These are phyloP conservation scores for Cyberlindnera xylosilytica DNA, from an alignment of 805 yeast species.

Conservation along the genomic window DNA sequence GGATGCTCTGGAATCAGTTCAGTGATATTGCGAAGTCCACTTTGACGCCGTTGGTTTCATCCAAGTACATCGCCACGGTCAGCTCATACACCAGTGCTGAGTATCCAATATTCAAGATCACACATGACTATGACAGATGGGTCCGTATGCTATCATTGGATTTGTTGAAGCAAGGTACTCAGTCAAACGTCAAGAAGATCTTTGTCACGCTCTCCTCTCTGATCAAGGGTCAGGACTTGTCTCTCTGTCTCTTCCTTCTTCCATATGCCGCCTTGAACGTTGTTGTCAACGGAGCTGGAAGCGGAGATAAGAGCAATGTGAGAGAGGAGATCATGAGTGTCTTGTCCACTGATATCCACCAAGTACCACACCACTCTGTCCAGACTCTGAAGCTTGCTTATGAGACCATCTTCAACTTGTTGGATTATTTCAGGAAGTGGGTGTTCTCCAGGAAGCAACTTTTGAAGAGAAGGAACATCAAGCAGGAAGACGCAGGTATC, in stretches of 20 bases:
- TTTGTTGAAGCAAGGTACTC: constrained; percentile 43
- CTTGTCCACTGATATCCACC: constrained; percentile 44
- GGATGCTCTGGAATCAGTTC: constrained; percentile 56
- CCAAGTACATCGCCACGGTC: constrained; percentile 59
- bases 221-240: constrained; percentile 65
- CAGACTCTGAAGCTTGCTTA: constrained; percentile 65
- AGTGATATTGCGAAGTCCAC: constrained; percentile 68
- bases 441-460: constrained; percentile 24
- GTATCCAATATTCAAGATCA: constrained; percentile 64
- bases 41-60: constrained; percentile 67
- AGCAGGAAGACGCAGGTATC: constrained; percentile 30
- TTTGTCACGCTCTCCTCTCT: constrained; percentile 62
- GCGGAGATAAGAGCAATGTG: constrained; percentile 40
- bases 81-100: constrained; percentile 40
- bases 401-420: constrained; percentile 69
- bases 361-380: constrained; percentile 47
- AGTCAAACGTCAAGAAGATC: constrained; percentile 35
- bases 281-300: constrained; percentile 44
- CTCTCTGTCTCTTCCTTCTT: constrained; percentile 65
- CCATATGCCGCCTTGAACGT: constrained; percentile 74
- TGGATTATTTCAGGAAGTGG: constrained; percentile 88
- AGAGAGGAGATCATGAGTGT: constrained; percentile 58
- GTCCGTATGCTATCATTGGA: constrained; percentile 65
- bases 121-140: constrained; percentile 68
- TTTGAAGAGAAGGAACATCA: constrained; percentile 20